Base-by-base conservation (phyloP, 106 monocot genomes). In the Posidonia australis region DNA sequence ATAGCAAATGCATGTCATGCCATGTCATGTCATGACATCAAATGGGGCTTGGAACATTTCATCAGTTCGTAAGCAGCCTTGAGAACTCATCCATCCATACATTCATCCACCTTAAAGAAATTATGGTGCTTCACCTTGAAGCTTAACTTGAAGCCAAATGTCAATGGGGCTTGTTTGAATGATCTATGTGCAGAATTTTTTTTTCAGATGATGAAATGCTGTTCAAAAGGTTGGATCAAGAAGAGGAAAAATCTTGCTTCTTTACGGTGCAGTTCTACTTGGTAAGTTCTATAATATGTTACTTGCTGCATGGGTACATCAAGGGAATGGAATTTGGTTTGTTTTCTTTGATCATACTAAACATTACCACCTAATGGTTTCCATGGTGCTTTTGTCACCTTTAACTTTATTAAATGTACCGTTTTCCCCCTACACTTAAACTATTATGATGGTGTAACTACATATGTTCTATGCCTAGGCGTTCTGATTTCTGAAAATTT, bases 101-200 rank as follows among this genome's bases (percentile, higher is more conserved):
- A 62, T 62, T 19, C 61, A 62, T 62, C 42, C 36, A 62, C 20
- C 9, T 7, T 58, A 17, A 58, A 58, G 24, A 58, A 58, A 58
- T 58, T 58, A 0, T n/a, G 18, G 10, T 28, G 58, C 29, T 58
- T 58, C 28, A 29, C 6, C 12, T 14, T 58, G 18, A 16, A 30
- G 58, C 5, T 14, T 26, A 27, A 29, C 26, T 26, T 58, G 26
- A 58, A 58, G 30, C 61, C 42, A 41, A 62, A 62, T 44, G 30
- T 43, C 20, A 62, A 12, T 11, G 18, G 61, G 16, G 61, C 30
- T 62, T 62, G 4, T 24, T 1, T 64, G 14, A 19, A 46, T 64
- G 46, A 25, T 63, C 7, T 47, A 1, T 41, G 16, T 64, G 64
- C 64, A 64, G 64, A 42, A 47, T 46, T 46, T 64, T 26, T 18